Base-by-base conservation (phyloP, 129 eudicot genomes). In the Artemisia tridentata region DNA sequence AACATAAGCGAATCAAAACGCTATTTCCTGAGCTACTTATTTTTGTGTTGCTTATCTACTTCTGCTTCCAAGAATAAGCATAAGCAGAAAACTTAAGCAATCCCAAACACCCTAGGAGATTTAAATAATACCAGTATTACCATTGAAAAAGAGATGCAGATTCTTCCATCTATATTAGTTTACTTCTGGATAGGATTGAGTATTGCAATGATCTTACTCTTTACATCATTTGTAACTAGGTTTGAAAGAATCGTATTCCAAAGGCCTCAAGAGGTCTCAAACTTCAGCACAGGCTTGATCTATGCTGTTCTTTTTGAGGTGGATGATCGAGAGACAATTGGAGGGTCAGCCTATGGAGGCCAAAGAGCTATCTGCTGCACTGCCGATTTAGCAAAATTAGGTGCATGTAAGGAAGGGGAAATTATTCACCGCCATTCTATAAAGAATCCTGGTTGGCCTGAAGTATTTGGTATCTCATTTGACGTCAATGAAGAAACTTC, bases 291-390 rank as follows among this genome's bases (percentile, higher is more conserved):
- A 62, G 75, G 75, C 23, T 54, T 79, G 29, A 76, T 91, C 17
- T 88, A 91, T 34, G 95, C 90, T 50, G 49, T 91, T 47, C 62
- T 85, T 62, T 91, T 91, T 78, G 97, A 88, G 79, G 95, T 91
- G 27, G 88, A 88, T 63, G 97, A 91, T 72, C 82, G 92, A 68
- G 95, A 91, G 68, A 76, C 83, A 34, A 91, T 91, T 56, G 95
- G 97, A 2, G 95, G 97, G 21, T 91, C 95, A 4, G 97, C 95
- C 27, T 87, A 91, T 67, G 95, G 95, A 18, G 97, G 97, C 67
- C 97, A 91, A 63, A 85, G 92, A 73, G 91, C 95, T 70, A 84
- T 91, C 18, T 88, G 97, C 76, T 91, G 97, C 82, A 76, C 95
- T 0, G 73, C 86, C 70, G 95, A 91, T 79, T 87, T 91, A 70